Base-by-base conservation (phyloP, 2,329 filamentous ascomycete genomes). In the Ciborinia camelliae region DNA sequence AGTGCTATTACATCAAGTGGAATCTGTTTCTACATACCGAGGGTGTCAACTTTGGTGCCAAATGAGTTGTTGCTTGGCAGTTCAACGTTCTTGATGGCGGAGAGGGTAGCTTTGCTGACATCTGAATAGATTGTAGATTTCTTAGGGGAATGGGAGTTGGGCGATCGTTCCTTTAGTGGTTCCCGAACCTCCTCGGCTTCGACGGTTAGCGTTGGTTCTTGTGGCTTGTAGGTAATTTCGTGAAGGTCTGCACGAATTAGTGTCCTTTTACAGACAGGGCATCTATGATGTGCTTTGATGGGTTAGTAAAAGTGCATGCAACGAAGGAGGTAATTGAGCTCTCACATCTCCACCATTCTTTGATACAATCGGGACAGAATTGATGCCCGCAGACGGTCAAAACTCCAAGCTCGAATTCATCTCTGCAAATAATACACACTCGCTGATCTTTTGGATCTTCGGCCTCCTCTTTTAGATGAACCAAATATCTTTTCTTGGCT, bases 321-420 rank as follows among this genome's bases (percentile, higher is more conserved):
- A 32, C 35, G 43, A 9, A 23, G 23, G 47, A 1, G 5, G 14
- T 18, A 20, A 18, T 26, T 41, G 48, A 12, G 39, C n/a, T 39
- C 59, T 54, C 32, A 62, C 59, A 35, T 57, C 28, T 59, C 79
- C 89, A 91, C 95, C 95, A 98, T 15, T 86, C 71, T 45, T 82
- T 81, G 70, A 98, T 88, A 76, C 95, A 98, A 35, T 91, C 90
- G 72, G 91, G 92, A 79, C 94, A 97, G 74, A 92, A 98, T 68
- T 92, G 86, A 74, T 99, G 95, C 0, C 94, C 94, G 74, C 95
- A 98, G 1, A 92, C 84, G 0, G 94, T 97, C 67, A 94, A 80
- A 61, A 90, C 86, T 62, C 94, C 94, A n/a, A 86, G 80, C 65
- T 89, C 87, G 71, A 97, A 96, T 0, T 81, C 74, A 14, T 84